Conservation (phyloP, 345 rosid species). For the Diplotaxis tenuifolia region DNA sequence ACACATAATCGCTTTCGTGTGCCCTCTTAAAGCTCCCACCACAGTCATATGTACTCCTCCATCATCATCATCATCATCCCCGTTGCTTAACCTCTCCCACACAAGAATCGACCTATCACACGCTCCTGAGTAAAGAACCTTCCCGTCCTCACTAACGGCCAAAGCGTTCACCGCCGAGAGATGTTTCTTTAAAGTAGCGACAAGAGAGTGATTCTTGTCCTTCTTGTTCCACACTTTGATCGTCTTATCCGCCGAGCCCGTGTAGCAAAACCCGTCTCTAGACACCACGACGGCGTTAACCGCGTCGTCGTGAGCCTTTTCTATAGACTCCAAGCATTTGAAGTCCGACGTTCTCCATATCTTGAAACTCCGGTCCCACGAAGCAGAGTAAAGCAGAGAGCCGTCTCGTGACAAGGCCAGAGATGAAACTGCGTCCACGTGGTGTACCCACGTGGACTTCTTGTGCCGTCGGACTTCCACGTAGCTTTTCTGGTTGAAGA, state of each 20-base stretch:
- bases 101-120: constrained; percentile 74
- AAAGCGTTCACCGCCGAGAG: constrained; percentile 68
- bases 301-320: constrained; percentile 70
- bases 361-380: constrained; percentile 78
- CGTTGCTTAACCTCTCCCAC: constrained; percentile 46
- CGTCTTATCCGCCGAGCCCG: constrained; percentile 73
- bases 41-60: constrained; percentile 42
- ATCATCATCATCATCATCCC: constrained; percentile 17
- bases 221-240: constrained; percentile 60
- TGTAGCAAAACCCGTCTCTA: constrained; percentile 55
- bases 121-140: constrained; percentile 69
- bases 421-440: constrained; percentile 68
- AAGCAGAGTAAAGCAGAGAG: constrained; percentile 63
- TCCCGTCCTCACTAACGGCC: constrained; percentile 58
- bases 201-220: constrained; percentile 41
- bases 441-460: constrained; percentile 74
- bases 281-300: constrained; percentile 57
- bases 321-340: constrained; percentile 61
- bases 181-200: constrained; percentile 56
- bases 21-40: constrained; percentile 76
- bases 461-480: constrained; percentile 68
- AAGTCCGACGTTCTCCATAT: constrained; percentile 63
- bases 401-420: constrained; percentile 43
- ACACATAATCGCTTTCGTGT: constrained; percentile 61
- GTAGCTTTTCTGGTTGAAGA: constrained; percentile 52